Evolutionary conservation across 139 green algal species (phyloP), one percentile per base, ranked within the genome.

Genomic region (Coelastrella sp.): DNA sequence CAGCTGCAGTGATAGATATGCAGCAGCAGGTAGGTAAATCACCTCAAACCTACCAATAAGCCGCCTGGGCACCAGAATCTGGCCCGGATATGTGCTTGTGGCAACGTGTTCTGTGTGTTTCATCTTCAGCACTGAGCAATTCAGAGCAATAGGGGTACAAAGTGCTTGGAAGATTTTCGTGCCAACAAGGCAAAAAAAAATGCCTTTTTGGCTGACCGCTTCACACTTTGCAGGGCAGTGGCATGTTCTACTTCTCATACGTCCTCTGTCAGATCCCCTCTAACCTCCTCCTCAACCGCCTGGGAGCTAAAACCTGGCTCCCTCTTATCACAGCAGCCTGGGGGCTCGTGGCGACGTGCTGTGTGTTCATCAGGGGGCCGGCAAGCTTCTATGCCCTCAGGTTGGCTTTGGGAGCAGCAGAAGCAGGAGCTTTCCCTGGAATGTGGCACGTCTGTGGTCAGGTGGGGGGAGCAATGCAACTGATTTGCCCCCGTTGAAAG

Each of bases 381-480:
- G 77, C 19, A 5, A 80, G 65, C 32, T 91, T 91, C 56, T 91
- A 91, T 73, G 76, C 71, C 5, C 77, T 91, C 13, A 68, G 87
- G 54, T 54, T 91, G 47, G 54, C 71, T 14, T 65, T 91, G 32
- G 87, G 87, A 2, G 77, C 76, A 17, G 58, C 87, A 87, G 87
- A 91, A 47, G 64, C 78, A 61, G 87, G 77, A 47, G 87, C 77
- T 19, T 91, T 91, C 57, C 87, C 77, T 16, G 85, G 78, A 5
- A 81, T 86, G 77, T 91, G 87, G 87, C 74, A 71, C 20, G 66
- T 86, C 0, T 91, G 87, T n/a, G 87, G 79, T 3, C 85, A 90
- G 85, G 85, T 90, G 84, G 60, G 84, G 5, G 6, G 6, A 4
- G 32, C 32, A 47, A 47, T 47, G 32, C 32, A 47, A 47, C 32